Base-by-base conservation (phyloP, 2,329 filamentous ascomycete species). In the Bipolaris sorokiniana region DNA sequence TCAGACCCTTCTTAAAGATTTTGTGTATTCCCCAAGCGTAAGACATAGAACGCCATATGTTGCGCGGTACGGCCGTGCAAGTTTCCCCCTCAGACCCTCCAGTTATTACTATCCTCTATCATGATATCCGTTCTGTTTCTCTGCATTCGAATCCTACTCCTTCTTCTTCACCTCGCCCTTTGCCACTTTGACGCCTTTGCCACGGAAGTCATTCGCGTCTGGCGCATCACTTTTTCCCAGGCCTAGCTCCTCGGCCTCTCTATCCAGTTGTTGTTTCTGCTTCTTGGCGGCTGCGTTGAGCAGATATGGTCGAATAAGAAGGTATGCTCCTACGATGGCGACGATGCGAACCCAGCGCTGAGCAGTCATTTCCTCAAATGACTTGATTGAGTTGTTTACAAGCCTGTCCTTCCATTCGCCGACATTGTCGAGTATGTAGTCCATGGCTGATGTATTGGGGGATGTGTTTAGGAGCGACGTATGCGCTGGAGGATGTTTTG, bases 291-390 rank as follows among this genome's bases (percentile, higher is more conserved):
- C 87, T 36, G 86, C 76, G 70, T 88, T 89, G 69, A 93, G 82
- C 49, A 93, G 76, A 73, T 91, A 92, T 0, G 90, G 90, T 1
- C 91, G 87, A 22, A 77, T 56, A 50, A 95, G 83, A 62, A 88
- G 72, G 79, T 94, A 96, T 53, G 85, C 88, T 68, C 91, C 86
- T 18, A 92, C 84, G 59, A 92, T 84, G 64, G 87, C 82, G 64
- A 91, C 77, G 56, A 95, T 82, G 46, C 91, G 89, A 67, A 95
- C 78, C 76, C 80, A 84, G 64, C 82, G 80, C 57, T 77, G 71
- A 33, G 73, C 56, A 44, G 73, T 76, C 64, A 84, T 77, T 26
- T 76, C 67, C 26, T 76, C 72, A 67, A 83, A 77, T 42, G 81
- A 77, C 51, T 64, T 75, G 55, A 64, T 71, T 53, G 78, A 64